These are phyloP conservation scores for Exophiala oligosperma DNA, from an alignment of 2,329 filamentous ascomycete species.

Conservation along the genomic window DNA sequence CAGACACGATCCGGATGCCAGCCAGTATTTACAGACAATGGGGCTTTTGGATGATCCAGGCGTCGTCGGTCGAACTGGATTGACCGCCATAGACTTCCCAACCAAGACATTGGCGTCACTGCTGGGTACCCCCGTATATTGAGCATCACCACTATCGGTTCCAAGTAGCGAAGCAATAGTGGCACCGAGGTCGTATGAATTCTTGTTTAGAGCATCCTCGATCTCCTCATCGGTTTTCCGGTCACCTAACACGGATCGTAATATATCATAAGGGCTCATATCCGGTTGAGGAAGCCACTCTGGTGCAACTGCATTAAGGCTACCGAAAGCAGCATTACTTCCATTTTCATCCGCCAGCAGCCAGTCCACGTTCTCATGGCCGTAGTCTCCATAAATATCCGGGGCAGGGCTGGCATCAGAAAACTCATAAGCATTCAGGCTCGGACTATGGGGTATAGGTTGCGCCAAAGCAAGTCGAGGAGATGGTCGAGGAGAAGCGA, in stretches of 20 bases:
- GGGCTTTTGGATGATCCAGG: constrained; percentile 78
- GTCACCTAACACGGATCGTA: constrained; percentile 89
- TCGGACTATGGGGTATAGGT: constrained; percentile 93
- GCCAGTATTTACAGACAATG: constrained; percentile 94
- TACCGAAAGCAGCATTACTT: constrained; percentile 72
- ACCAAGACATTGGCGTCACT: constrained; percentile 71
- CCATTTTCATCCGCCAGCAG: constrained; percentile 83
- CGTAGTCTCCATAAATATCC: constrained; percentile 87
- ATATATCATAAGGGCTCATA: constrained; percentile 98
- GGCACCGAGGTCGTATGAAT: constrained; percentile 90
- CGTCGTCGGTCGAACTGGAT: constrained; percentile 70
- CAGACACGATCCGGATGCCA: constrained; percentile 92
- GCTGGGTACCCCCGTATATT: constrained; percentile 47
- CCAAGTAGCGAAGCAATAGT: constrained; percentile 85
- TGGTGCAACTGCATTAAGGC: constrained; percentile 76
- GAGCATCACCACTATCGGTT: constrained; percentile 45
- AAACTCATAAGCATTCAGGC: constrained; percentile 92
- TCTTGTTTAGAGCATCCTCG: constrained; percentile 80
- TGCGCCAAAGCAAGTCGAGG: constrained; percentile 87
- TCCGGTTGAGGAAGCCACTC: constrained; percentile 79
- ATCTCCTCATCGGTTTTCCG: constrained; percentile 91
- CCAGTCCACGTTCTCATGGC: constrained; percentile 96
- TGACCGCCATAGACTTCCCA: constrained; percentile 83
- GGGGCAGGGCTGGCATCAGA: constrained; percentile 77
- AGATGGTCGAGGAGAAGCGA: constrained; percentile 89